A percentile compares a stretch with the other conserved stretches of the same genome.
Evolutionary conservation across 371 early-diverging fungal species (phyloP).

Genomic region (Mortierella sp.): DNA sequence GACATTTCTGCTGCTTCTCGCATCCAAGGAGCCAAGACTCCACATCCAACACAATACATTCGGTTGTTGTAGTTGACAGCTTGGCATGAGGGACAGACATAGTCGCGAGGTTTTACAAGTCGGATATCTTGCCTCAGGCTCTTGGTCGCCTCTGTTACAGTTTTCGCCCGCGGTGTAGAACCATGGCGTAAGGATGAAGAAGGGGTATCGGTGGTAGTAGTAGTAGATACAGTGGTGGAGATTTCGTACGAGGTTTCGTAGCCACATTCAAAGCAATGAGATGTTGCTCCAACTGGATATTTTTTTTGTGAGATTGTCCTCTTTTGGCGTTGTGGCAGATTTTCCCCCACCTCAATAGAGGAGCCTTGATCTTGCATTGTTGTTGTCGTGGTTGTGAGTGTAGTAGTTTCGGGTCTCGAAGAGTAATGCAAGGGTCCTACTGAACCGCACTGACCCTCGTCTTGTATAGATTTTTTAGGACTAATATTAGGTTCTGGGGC

Average conservation of each 20-base stretch:
- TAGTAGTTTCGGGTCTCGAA: background rate
- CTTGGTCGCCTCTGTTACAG: background rate
- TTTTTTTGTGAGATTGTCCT: background rate
- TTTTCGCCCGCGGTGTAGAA: background rate
- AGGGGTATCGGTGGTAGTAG: background rate
- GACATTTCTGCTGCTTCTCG: background rate
- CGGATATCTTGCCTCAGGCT: slow-evolving; percentile 22
- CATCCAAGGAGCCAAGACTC: slow-evolving; percentile 30
- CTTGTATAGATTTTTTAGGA: background rate
- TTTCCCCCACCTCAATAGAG: background rate
- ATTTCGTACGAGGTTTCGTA: slow-evolving; percentile 19
- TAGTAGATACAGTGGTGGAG: background rate
- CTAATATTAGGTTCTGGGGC: too few species aligned
- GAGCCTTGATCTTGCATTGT: background rate
- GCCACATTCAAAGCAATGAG: slow-evolving; percentile 47
- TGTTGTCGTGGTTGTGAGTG: slow-evolving; percentile 2
- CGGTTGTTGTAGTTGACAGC: slow-evolving; percentile 35
- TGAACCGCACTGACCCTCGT: background rate
- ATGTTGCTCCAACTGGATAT: slow-evolving; percentile 27
- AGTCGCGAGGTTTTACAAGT: slow-evolving; percentile 37
- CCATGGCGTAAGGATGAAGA: background rate
- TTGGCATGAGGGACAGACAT: slow-evolving; percentile 37
- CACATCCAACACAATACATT: slow-evolving; percentile 43
- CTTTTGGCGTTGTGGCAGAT: slow-evolving; percentile 7
- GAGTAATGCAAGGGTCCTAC: background rate